Evolutionary conservation across 1,139 yeast genomes (phyloP), one percentile per base, ranked within the genome.

Genomic region (Yamadazyma blattariae): DNA sequence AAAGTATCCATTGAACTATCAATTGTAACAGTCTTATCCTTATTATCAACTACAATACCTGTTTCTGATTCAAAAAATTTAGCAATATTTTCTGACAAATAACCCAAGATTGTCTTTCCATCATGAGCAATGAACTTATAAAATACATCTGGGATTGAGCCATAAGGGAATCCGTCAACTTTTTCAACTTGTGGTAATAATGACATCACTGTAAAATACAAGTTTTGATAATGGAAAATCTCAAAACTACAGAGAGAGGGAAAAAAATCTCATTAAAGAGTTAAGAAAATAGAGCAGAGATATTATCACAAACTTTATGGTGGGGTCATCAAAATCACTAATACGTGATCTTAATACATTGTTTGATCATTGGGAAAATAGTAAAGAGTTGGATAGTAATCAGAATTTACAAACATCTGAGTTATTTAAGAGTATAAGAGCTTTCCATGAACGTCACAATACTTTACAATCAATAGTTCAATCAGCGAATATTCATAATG

Each of bases 141-240:
- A 33, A 67, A 61, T 10, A 47, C 48, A 1, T 29, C 25, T 5
- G 46, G 33, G 3, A 39, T 41, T 11, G 48, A 51, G 1, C 36
- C 34, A 37, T 68, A 70, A 2, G 79, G 70, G 28, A 71, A 74
- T 11, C 68, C 65, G 46, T 82, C 88, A 7, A 79, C 77, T 24
- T 49, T 48, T 7, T 65, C 61, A 7, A 80, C 47, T 3, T 54
- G 36, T 2, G 41, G 41, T 6, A 59, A 37, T 6, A 47, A 44
- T 0, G 64, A 61, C 24, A 48, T 61, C 32, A 56, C 61, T 15
- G 63, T 66, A 25, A 67, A n/a, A n/a, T n/a, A n/a, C n/a, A n/a
- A n/a, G n/a, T n/a, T n/a, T n/a, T n/a, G n/a, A n/a, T n/a, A n/a
- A n/a, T n/a, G n/a, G n/a, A n/a, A n/a, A n/a, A n/a, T n/a, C n/a